Percentiles rank a stretch among this genome's conserved stretches.
Conservation (phyloP, 1,139 yeast species). For the Yamadazyma blattariae region DNA sequence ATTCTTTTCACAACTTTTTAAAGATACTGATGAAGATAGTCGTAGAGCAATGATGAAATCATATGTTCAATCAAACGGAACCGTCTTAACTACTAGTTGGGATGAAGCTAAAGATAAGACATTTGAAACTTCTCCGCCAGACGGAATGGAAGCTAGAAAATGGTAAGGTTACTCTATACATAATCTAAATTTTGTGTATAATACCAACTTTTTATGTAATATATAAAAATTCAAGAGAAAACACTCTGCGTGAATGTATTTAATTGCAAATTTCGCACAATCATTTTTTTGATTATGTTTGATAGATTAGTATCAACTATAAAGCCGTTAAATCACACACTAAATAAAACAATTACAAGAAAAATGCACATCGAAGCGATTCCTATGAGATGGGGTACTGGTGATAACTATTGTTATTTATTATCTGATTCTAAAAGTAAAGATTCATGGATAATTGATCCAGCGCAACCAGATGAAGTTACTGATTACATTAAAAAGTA, state of each 20-base stretch:
- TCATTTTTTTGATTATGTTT: too few species aligned
- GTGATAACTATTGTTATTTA: conserved; percentile 87
- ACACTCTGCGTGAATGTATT: too few species aligned
- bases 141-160: conserved; percentile 53
- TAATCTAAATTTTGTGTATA: too few species aligned
- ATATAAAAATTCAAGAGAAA: too few species aligned
- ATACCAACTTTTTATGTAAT: too few species aligned
- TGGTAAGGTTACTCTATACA: too few species aligned
- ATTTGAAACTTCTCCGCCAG: conserved; percentile 78
- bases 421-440: conserved; percentile 65
- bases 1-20: conserved; percentile 74
- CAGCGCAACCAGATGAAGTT: conserved; percentile 77
- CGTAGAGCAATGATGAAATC: conserved; percentile 96
- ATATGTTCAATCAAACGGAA: conserved; percentile 90
- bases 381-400: conserved; percentile 94
- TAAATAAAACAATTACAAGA: conserved; percentile 22
- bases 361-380: conserved; percentile 78
- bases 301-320: too few species aligned
- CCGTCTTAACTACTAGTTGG: conserved; percentile 94
- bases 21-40: conserved; percentile 84
- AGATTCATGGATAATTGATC: conserved; percentile 84
- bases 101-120: conserved; percentile 69
- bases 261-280: too few species aligned
- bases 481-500: conserved; percentile 20
- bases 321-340: too few species aligned